A percentile compares a stretch with the other conserved stretches of the same genome.
phyloP scores from a whole-genome alignment of 2,329 filamentous ascomycete genomes.

The Cladorrhinum sp. region DNA sequence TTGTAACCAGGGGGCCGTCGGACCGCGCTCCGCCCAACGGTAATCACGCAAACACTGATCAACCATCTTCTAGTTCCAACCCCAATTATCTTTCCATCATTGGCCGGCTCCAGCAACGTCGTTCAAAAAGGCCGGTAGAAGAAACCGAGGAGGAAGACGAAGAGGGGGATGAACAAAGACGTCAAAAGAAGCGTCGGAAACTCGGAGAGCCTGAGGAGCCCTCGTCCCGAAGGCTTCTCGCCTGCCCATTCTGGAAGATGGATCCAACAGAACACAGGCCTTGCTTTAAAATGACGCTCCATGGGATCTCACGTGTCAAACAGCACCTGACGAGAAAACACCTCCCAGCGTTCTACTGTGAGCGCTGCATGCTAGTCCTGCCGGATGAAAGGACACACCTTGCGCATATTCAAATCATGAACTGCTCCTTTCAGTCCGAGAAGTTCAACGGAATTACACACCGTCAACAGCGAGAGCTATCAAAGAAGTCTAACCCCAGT shows the following conservation, averaged over 20 bases:
- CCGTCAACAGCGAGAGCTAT: constrained; percentile 26
- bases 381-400: constrained; percentile 24
- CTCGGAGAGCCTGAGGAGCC: not conserved
- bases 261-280: constrained; percentile 27
- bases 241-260: constrained; percentile 34
- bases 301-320: constrained; percentile 31
- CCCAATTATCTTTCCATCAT: not conserved
- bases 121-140: not conserved
- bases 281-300: constrained; percentile 31
- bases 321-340: constrained; percentile 31
- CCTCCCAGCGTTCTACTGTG: constrained; percentile 29
- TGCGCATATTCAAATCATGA: constrained; percentile 21
- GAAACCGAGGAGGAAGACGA: not conserved
- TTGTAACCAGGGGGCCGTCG: not conserved
- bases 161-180: not conserved
- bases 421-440: constrained; percentile 4
- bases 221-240: constrained; percentile 11
- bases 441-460: constrained; percentile 26
- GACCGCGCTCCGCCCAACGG: too few species aligned
- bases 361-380: constrained; percentile 27
- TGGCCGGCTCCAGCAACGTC: not conserved
- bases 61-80: not conserved
- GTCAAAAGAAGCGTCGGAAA: too few species aligned
- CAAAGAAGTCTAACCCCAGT: constrained; percentile 17
- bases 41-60: not conserved